These are phyloP conservation scores for Spirogloea muscicola DNA, from an alignment of 139 green algal genomes.

Conservation along the genomic window DNA sequence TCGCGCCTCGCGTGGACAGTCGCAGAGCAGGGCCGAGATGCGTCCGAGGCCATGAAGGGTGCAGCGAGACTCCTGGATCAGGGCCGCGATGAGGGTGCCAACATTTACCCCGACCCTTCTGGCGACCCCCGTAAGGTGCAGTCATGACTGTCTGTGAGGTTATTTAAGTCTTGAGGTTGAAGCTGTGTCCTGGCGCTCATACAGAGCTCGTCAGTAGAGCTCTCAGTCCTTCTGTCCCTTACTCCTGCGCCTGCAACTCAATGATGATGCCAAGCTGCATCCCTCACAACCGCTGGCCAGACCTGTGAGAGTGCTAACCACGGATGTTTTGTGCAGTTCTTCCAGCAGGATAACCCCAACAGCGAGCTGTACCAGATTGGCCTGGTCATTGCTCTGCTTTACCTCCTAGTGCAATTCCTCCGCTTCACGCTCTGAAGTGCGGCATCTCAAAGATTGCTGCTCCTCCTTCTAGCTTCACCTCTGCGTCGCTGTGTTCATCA, in stretches of 20 bases:
- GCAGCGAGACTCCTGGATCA: background rate
- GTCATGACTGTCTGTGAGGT: background rate
- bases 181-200: too few species aligned
- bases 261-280: too few species aligned
- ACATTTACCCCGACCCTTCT: slow-evolving; percentile 25
- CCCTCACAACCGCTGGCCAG: too few species aligned
- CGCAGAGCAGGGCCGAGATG: slow-evolving; percentile 22
- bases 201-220: too few species aligned
- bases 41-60: background rate
- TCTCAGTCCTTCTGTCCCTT: background rate
- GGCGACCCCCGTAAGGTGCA: slow-evolving; percentile 31
- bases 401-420: slow-evolving; percentile 14
- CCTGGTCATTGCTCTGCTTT: slow-evolving; percentile 7
- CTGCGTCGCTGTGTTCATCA: too few species aligned
- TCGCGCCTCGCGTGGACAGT: slow-evolving; percentile 21
- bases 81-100: background rate
- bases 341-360: slow-evolving; percentile 17
- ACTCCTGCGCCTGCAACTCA: background rate
- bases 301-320: background rate
- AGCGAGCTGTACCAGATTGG: slow-evolving; percentile 16
- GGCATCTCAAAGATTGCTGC: too few species aligned
- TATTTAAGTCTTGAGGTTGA: too few species aligned
- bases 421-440: background rate
- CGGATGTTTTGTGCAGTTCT: slow-evolving; percentile 19
- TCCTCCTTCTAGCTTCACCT: too few species aligned